These are phyloP conservation scores for Tillandsia leiboldiana DNA, from an alignment of 176 grass and related monocot species.

Conservation along the genomic window DNA sequence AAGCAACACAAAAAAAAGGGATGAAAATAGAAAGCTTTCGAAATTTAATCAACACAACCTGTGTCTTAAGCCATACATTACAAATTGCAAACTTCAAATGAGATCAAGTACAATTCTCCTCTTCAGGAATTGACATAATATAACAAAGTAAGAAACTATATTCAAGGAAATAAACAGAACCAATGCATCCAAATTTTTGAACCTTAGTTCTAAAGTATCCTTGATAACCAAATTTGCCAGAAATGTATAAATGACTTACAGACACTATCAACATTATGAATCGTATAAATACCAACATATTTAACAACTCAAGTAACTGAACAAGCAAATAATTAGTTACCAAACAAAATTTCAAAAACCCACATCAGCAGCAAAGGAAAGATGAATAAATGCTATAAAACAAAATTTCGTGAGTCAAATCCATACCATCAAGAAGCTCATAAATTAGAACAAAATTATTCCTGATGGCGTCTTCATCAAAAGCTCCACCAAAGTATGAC, in stretches of 20 bases:
- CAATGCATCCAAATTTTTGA: no score
- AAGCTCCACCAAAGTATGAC: conserved; percentile 91
- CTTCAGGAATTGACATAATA: background rate
- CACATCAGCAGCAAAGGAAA: background rate
- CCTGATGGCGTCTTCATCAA: conserved; percentile 98
- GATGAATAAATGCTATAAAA: conserved; percentile 13
- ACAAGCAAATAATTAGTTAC: background rate
- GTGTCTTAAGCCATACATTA: no score
- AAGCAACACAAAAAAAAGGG: background rate
- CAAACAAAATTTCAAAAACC: background rate
- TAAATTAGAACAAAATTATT: conserved; percentile 99
- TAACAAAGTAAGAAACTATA: background rate
- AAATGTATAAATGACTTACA: no score
- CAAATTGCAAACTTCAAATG: background rate
- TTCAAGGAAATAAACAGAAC: no score
- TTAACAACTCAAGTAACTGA: background rate
- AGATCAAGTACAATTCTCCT: background rate
- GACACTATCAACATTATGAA: no score
- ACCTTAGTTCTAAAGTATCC: no score
- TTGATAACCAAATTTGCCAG: no score
- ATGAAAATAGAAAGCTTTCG: no score
- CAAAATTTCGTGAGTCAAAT: conserved; percentile 5
- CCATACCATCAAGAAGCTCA: conserved; percentile 98
- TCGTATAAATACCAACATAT: no score
- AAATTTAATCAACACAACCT: no score